Evolutionary conservation across 768 basidiomycete genomes (phyloP).

Genomic region (Saitozyma sp.): DNA sequence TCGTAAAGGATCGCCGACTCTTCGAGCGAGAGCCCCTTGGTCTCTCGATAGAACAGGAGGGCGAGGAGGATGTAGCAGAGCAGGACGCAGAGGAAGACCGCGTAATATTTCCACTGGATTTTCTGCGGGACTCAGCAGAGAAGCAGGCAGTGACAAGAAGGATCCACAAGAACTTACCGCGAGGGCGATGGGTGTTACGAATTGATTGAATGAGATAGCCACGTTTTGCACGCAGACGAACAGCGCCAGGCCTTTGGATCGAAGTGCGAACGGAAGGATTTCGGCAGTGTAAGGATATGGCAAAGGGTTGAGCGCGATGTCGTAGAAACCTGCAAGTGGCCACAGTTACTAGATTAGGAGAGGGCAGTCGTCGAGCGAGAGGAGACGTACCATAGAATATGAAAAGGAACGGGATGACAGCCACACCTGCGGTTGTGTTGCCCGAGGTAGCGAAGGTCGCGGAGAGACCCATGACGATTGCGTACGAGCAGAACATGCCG

Average conservation of each 20-base stretch:
- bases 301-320: slow-evolving; percentile 19
- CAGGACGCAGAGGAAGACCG: slow-evolving; percentile 20
- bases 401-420: slow-evolving; percentile 15
- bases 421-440: slow-evolving; percentile 15
- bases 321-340: slow-evolving; percentile 7
- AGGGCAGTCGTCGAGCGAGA: slow-evolving; percentile 1
- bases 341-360: neutral
- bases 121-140: neutral
- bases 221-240: slow-evolving; percentile 25
- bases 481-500: slow-evolving; percentile 35
- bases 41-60: slow-evolving; percentile 28
- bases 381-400: slow-evolving; percentile 7
- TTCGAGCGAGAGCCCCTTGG: slow-evolving; percentile 9
- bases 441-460: slow-evolving; percentile 21
- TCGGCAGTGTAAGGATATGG: slow-evolving; percentile 22
- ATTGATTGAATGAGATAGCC: slow-evolving; percentile 25
- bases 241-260: slow-evolving; percentile 80
- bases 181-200: slow-evolving; percentile 2
- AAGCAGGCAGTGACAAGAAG: neutral
- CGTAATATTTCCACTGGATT: slow-evolving; percentile 4
- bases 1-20: too few relatives aligned
- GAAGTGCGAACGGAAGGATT: slow-evolving; percentile 64
- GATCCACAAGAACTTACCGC: neutral
- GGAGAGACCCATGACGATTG: slow-evolving; percentile 31
- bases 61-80: slow-evolving; percentile 15